phyloP scores from a whole-genome alignment of 192 early-diverging fungal genomes.

The Entomortierella beljakovae region DNA sequence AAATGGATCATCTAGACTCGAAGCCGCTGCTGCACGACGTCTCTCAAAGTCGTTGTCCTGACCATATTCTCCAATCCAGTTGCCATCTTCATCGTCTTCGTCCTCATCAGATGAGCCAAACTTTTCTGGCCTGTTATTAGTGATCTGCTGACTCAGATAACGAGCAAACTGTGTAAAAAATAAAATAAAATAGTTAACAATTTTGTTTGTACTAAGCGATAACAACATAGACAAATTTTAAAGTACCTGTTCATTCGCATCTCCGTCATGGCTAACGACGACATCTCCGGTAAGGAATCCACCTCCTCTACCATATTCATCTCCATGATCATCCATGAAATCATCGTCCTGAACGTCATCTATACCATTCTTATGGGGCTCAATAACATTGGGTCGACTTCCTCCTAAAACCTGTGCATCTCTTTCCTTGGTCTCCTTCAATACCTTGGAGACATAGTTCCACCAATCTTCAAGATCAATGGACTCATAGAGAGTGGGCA shows the following conservation, averaged over 20 bases:
- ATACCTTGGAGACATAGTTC: constrained; percentile 61
- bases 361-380: constrained; percentile 43
- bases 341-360: constrained; percentile 66
- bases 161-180: constrained; percentile 68
- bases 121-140: constrained; percentile 76
- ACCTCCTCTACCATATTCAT: constrained; percentile 59
- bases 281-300: constrained; percentile 60
- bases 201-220: not conserved
- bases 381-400: constrained; percentile 60
- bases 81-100: constrained; percentile 63
- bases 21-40: constrained; percentile 23
- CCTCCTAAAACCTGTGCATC: constrained; percentile 63
- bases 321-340: constrained; percentile 65
- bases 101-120: constrained; percentile 75
- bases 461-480: constrained; percentile 66
- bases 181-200: constrained; percentile 6
- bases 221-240: not conserved
- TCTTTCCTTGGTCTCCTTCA: constrained; percentile 57
- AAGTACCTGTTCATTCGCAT: constrained; percentile 68
- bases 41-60: constrained; percentile 46
- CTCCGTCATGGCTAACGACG: constrained; percentile 65
- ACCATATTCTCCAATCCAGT: constrained; percentile 60
- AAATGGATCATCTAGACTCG: constrained; percentile 37
- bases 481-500: constrained; percentile 49
- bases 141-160: constrained; percentile 76